Percentiles rank a stretch among this genome's conserved stretches.
phyloP scores from a whole-genome alignment of 2,329 filamentous ascomycete species.

The Phialophora chinensis region DNA sequence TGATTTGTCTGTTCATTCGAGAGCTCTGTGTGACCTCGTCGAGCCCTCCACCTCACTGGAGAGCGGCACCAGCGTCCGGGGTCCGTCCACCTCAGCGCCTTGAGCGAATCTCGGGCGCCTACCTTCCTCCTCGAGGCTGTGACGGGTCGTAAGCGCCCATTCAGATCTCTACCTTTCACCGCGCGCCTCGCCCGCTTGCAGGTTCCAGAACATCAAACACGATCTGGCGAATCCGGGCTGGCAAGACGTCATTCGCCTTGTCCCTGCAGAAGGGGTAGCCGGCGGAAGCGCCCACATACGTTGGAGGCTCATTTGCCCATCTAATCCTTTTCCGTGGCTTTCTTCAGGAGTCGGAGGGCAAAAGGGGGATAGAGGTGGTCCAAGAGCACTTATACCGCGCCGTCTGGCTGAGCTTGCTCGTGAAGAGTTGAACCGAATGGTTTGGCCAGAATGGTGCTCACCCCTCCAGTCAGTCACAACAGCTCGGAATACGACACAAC shows the following conservation, averaged over 20 bases:
- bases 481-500: constrained; percentile 18
- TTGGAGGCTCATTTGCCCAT: constrained; percentile 21
- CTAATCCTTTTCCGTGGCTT: constrained; percentile 12
- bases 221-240: constrained; percentile 5
- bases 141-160: constrained; percentile 27
- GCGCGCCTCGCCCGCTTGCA: constrained; percentile 18
- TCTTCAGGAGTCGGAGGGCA: constrained; percentile 21
- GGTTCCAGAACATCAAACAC: constrained; percentile 6
- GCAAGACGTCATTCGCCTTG: constrained; percentile 19
- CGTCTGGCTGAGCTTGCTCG: constrained; percentile 12
- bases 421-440: not conserved
- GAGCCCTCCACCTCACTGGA: not conserved
- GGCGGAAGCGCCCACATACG: constrained; percentile 27
- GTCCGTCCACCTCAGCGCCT: constrained; percentile 11
- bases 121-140: constrained; percentile 13
- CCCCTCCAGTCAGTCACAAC: constrained; percentile 12
- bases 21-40: not conserved
- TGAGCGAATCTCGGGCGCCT: constrained; percentile 18
- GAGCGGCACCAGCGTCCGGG: not conserved
- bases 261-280: constrained; percentile 22
- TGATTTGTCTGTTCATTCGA: not conserved
- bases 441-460: constrained; percentile 8
- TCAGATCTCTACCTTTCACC: constrained; percentile 10
- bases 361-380: constrained; percentile 5
- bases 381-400: constrained; percentile 22